Conservation (phyloP, 164 flowering plant species). For the Umbellularia californica region DNA sequence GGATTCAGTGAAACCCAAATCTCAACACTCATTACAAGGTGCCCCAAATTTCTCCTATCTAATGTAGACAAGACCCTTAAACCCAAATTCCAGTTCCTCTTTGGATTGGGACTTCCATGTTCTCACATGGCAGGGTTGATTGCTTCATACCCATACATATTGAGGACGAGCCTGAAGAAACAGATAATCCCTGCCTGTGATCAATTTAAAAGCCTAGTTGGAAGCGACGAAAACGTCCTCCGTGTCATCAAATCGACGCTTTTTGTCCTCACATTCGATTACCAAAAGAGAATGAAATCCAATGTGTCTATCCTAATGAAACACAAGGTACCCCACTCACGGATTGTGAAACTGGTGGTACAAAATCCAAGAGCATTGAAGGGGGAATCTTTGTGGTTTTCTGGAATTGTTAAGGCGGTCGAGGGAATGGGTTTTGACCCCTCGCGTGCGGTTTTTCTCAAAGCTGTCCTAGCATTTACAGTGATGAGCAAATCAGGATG, state of each 20-base stretch:
- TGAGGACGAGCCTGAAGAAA: not conserved
- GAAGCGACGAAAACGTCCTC: conserved; percentile 1
- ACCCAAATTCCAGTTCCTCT: conserved; percentile 8
- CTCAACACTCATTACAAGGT: not conserved
- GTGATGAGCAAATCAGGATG: conserved; percentile 16
- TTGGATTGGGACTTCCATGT: not conserved
- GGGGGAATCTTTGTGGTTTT: not conserved
- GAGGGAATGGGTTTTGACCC: not conserved
- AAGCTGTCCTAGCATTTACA: conserved; percentile 5
- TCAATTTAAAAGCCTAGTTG: conserved; percentile 5
- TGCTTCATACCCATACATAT: not conserved
- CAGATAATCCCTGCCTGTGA: conserved; percentile 1
- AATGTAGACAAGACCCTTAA: conserved; percentile 1
- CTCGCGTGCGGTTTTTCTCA: not conserved
- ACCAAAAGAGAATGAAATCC: not conserved
- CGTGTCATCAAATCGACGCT: not conserved
- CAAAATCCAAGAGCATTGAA: not conserved
- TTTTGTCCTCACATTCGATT: not conserved
- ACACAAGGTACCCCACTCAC: not conserved
- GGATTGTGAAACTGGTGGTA: not conserved
- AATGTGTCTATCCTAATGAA: not conserved
- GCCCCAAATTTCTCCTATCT: not conserved
- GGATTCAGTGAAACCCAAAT: conserved; percentile 7
- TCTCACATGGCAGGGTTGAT: not conserved
- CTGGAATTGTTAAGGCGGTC: not conserved